These are phyloP conservation scores for Trypanosoma rangeli DNA, from an alignment of 208 protist genomes.

Conservation along the genomic window DNA sequence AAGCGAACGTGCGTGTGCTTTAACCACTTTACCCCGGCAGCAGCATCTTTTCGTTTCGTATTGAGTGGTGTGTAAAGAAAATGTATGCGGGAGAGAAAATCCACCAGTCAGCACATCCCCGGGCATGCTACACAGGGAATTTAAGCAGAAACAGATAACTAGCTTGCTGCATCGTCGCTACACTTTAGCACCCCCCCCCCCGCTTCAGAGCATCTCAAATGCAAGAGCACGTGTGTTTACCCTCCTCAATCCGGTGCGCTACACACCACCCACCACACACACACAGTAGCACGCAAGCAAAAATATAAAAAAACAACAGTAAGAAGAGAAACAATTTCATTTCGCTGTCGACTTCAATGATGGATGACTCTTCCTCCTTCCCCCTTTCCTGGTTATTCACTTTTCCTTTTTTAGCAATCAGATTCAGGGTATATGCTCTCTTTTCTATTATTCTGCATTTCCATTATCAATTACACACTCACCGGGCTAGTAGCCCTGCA, in stretches of 20 bases:
- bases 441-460: slow-evolving; percentile 7
- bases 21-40: neutral
- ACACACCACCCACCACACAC: neutral
- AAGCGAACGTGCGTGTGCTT: neutral
- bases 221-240: too few relatives aligned
- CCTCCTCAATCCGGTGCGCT: neutral
- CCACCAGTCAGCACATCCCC: neutral
- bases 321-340: slow-evolving; percentile 8
- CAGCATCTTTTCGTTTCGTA: neutral
- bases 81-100: neutral
- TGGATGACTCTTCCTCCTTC: too few relatives aligned
- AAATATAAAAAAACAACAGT: slow-evolving; percentile 29
- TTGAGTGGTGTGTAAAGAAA: slow-evolving; percentile 3
- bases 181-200: slow-evolving; percentile 2
- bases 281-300: neutral
- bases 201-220: neutral
- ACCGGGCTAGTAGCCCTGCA: slow-evolving; percentile 51
- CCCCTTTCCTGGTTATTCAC: too few relatives aligned
- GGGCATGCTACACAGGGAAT: neutral
- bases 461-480: neutral
- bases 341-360: neutral
- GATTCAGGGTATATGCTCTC: too few relatives aligned
- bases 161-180: neutral
- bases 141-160: neutral
- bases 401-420: too few relatives aligned